phyloP scores from a whole-genome alignment of 1,284 basidiomycete genomes.

The Ganoderma resinaceum region DNA sequence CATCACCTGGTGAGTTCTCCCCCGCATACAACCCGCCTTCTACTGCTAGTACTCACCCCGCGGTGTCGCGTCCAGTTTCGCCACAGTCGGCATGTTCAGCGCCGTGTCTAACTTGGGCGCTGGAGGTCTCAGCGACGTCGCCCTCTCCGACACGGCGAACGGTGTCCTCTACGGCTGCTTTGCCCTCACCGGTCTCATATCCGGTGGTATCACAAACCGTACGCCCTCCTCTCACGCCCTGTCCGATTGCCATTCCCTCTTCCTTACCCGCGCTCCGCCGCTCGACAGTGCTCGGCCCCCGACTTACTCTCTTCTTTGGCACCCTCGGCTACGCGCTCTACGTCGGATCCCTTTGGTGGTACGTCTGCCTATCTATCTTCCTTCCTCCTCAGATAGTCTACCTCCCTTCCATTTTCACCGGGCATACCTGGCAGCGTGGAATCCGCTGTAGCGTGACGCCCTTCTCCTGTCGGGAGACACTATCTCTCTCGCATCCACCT shows the following conservation, averaged over 20 bases:
- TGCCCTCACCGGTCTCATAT: slow-evolving; percentile 52
- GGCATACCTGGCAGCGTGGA: not conserved
- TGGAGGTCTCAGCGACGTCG: slow-evolving; percentile 51
- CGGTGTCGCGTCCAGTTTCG: slow-evolving; percentile 38
- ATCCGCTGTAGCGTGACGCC: not conserved
- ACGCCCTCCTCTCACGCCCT: slow-evolving; percentile 26
- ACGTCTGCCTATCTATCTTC: slow-evolving; percentile 19
- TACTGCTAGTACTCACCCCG: slow-evolving; percentile 18
- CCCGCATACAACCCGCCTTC: slow-evolving; percentile 4
- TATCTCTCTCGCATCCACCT: not conserved
- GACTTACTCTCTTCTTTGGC: slow-evolving; percentile 55
- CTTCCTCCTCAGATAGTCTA: not conserved
- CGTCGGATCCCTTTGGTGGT: slow-evolving; percentile 53
- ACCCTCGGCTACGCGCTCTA: slow-evolving; percentile 56
- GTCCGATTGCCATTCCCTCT: not conserved
- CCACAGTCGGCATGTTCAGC: slow-evolving; percentile 58
- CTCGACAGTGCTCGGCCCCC: slow-evolving; percentile 50
- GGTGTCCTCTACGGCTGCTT: slow-evolving; percentile 55
- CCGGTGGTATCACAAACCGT: slow-evolving; percentile 57
- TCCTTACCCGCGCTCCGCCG: slow-evolving; percentile 20
- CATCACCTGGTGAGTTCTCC: slow-evolving; percentile 47
- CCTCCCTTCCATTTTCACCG: not conserved
- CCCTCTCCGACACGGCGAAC: slow-evolving; percentile 50
- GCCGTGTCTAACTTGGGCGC: slow-evolving; percentile 55
- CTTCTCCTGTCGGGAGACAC: not conserved